Evolutionary conservation across 768 basidiomycete species (phyloP), one percentile per base, ranked within the genome.

Genomic region (Guyanaporus albipodus): DNA sequence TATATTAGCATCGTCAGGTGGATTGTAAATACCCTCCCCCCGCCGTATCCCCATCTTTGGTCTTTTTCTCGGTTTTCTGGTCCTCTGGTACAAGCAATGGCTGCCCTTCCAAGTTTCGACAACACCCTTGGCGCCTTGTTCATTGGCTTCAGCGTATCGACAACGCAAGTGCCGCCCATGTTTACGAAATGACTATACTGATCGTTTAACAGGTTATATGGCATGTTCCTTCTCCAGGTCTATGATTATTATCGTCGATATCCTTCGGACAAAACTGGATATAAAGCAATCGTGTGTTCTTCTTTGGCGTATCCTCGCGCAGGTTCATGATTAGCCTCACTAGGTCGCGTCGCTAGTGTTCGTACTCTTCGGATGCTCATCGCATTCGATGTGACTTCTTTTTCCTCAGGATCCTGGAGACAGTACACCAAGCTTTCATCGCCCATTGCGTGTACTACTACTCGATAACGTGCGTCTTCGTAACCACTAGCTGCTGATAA

Each of bases 111-210:
- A 12, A 59, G 35, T 32, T 55, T 76, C 42, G 61, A 70, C 58
- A 73, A 69, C 54, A 83, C 83, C 1, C 71, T 85, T 14, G 83
- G 83, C 28, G 81, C 82, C 15, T 63, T 77, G 35, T 74, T 83
- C 51, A 57, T 82, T 37, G 83, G 83, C 26, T 82, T 81, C 50
- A 72, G 75, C 1, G 62, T 72, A 32, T 75, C 83, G n/a, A 56
- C 62, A 32, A 38, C 61, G 72, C 59, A 38, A 53, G 70, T 51
- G 28, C 14, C 18, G 1, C 3, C 17, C 24, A 21, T 32, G 8
- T 37, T 17, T 26, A 22, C 29, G 17, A 19, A 15, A 31, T 29
- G 12, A 5, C 22, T 7, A 7, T 2, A 10, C 49, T 72, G 53
- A 69, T 61, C 38, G 55, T 73, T 29, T 29, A 27, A 38, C 57